Conservation (phyloP, 352 stramenopile genomes). For the Globisporangium sylvaticum region DNA sequence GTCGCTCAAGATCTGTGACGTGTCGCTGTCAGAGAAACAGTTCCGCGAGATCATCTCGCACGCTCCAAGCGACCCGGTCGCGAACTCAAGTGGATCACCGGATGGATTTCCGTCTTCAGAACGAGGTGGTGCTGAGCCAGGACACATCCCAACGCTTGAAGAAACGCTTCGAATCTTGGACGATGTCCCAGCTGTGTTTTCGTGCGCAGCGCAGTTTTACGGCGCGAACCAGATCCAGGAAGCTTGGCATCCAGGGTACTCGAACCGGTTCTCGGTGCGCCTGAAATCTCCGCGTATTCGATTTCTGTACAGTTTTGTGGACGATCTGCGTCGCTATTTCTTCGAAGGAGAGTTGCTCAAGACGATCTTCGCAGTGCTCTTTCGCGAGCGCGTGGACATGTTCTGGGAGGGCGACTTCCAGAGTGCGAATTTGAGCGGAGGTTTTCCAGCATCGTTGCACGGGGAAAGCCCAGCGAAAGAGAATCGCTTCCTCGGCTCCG, state of each 20-base stretch:
- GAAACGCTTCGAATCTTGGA: conserved; percentile 57
- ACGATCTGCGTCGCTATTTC: conserved; percentile 74
- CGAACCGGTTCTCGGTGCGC: conserved; percentile 65
- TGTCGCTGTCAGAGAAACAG: conserved; percentile 53
- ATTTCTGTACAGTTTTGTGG: conserved; percentile 79
- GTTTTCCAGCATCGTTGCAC: conserved; percentile 6
- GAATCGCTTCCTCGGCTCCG: conserved; percentile 40
- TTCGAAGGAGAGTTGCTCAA: conserved; percentile 60
- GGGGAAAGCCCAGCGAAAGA: conserved; percentile 7
- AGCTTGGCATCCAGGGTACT: conserved; percentile 77
- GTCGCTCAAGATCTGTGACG: conserved; percentile 68
- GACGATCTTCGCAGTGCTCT: conserved; percentile 57
- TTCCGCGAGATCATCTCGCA: conserved; percentile 67
- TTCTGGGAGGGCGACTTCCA: conserved; percentile 77
- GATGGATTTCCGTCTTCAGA: conserved; percentile 9
- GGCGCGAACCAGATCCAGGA: conserved; percentile 76
- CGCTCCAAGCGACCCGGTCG: conserved; percentile 17
- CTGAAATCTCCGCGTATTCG: conserved; percentile 76
- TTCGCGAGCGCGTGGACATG: conserved; percentile 56
- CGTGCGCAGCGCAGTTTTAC: conserved; percentile 71
- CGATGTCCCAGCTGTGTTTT: conserved; percentile 64
- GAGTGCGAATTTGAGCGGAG: conserved; percentile 29
- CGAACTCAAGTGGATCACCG: background rate
- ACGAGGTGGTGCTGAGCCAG: conserved; percentile 2
- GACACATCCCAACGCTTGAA: conserved; percentile 54